Evolutionary conservation across 345 rosid genomes (phyloP), one percentile per base, ranked within the genome.

Genomic region (Linum usitatissimum): DNA sequence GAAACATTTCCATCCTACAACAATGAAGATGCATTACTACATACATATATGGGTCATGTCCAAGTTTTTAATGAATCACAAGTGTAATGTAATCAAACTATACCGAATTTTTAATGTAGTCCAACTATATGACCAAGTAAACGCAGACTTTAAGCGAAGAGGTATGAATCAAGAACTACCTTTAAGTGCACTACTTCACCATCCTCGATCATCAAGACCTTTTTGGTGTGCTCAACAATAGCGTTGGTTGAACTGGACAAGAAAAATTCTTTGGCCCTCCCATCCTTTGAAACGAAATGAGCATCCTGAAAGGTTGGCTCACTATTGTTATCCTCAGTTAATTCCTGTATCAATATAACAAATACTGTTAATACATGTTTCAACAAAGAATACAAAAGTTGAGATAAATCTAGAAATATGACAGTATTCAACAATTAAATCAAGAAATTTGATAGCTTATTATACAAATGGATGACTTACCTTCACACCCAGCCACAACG

Each of bases 191-290:
- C 88, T 62, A 89, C 90, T 85, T 92, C 98, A 53, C 79, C 83
- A 64, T 92, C 98, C 78, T 92, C 94, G 76, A 92, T 85, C 76
- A 84, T 79, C 84, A 92, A 68, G 68, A 87, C 97, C 70, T 71
- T 89, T 77, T 79, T 89, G 18, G 97, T 92, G 71, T 92, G 98
- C 76, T 89, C 98, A 73, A 92, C 81, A 68, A 92, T 79, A 60
- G 98, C 97, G 66, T 79, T 81, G 9, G 88, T 89, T 74, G 89
- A 97, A 78, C 90, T 92, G 53, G 90, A 90, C 57, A 92, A 77
- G 65, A 89, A 92, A 62, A 92, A 70, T 65, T 92, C 97, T 75
- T 81, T 83, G 53, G 97, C 88, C 65, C 76, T 79, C 36, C 78
- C 91, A 75, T 83, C 81, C 72, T 68, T 81, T 14, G 82, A 79